Conservation (phyloP, 2,329 filamentous ascomycete genomes). For the Chaetomium olivaceum region DNA sequence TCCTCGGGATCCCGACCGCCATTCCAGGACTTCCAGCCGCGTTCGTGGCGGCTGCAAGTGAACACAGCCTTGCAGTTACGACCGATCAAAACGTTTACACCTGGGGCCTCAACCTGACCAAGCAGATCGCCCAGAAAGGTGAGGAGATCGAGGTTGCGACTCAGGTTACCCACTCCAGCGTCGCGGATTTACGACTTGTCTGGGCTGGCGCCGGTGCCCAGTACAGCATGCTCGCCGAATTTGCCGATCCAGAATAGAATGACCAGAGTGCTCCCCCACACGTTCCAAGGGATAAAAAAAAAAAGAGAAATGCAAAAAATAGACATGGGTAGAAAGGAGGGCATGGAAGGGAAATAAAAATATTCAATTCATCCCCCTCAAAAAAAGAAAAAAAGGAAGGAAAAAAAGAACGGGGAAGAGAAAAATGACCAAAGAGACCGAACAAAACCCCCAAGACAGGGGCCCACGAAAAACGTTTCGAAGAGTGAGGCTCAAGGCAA, state of each 20-base stretch:
- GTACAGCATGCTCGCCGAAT: conserved; percentile 62
- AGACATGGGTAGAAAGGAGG: neutral
- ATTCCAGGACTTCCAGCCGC: conserved; percentile 59
- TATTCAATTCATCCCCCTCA: neutral
- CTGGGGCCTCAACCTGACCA: conserved; percentile 79
- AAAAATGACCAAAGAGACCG: neutral
- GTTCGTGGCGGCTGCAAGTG: conserved; percentile 62
- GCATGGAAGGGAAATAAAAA: neutral
- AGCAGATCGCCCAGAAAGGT: conserved; percentile 72
- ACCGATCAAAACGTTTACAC: conserved; percentile 67
- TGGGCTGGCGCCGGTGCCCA: conserved; percentile 84
- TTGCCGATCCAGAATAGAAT: neutral
- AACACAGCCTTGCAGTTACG: conserved; percentile 71
- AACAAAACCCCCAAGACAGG: neutral
- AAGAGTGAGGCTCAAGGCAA: neutral
- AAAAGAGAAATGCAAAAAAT: neutral
- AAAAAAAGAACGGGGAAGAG: neutral
- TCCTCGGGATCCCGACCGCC: conserved; percentile 64
- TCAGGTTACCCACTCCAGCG: conserved; percentile 64
- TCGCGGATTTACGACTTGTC: conserved; percentile 69
- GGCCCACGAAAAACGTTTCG: neutral
- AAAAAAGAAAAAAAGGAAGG: neutral
- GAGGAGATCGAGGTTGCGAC: conserved; percentile 78
- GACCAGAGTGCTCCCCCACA: too few species aligned
- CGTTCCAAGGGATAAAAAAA: neutral